Conservation (phyloP, 805 yeast species). For the Hanseniaspora lachancei region DNA sequence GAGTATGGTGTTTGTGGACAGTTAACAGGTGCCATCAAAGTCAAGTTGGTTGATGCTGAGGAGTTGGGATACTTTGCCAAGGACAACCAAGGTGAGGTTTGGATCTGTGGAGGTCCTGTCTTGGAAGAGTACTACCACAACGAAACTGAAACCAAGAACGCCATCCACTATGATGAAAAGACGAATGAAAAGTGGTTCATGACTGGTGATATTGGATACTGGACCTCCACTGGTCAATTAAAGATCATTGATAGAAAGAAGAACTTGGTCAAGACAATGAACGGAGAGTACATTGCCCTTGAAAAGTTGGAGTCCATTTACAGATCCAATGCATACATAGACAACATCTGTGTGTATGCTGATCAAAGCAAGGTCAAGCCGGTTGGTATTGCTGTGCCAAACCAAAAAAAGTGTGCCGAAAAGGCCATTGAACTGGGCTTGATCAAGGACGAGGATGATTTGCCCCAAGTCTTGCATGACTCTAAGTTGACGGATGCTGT, state of each 20-base stretch:
- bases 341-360: slow-evolving; percentile 85
- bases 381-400: slow-evolving; percentile 77
- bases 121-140: slow-evolving; percentile 70
- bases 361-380: slow-evolving; percentile 83
- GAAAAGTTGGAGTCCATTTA: slow-evolving; percentile 87
- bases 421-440: slow-evolving; percentile 47
- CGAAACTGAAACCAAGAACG: slow-evolving; percentile 61
- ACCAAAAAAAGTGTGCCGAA: slow-evolving; percentile 48
- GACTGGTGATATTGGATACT: slow-evolving; percentile 95
- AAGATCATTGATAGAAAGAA: slow-evolving; percentile 85
- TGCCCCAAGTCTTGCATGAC: slow-evolving; percentile 41
- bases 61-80: slow-evolving; percentile 87
- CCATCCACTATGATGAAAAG: slow-evolving; percentile 33
- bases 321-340: slow-evolving; percentile 65
- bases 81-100: slow-evolving; percentile 85
- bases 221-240: slow-evolving; percentile 70
- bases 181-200: slow-evolving; percentile 50
- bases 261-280: slow-evolving; percentile 86
- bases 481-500: slow-evolving; percentile 42
- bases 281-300: slow-evolving; percentile 95
- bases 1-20: slow-evolving; percentile 74
- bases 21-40: slow-evolving; percentile 67
- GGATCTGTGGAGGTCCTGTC: slow-evolving; percentile 63
- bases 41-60: slow-evolving; percentile 77
- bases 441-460: slow-evolving; percentile 35